These are phyloP conservation scores for Mortierella sp. DNA, from an alignment of 371 early-diverging fungal genomes.

Conservation along the genomic window DNA sequence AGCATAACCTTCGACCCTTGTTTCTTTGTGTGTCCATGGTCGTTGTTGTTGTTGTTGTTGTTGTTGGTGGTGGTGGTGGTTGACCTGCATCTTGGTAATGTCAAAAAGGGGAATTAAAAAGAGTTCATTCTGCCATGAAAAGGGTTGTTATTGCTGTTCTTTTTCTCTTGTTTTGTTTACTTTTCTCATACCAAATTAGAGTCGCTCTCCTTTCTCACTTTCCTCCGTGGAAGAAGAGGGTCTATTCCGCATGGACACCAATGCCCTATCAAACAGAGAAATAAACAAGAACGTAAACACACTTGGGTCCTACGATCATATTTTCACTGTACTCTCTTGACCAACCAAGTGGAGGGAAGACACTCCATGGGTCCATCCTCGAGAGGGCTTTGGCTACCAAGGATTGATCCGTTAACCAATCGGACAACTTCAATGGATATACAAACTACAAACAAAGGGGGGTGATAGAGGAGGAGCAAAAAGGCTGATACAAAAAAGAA, in stretches of 20 bases:
- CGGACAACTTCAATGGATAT: background rate
- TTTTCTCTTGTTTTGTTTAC: no score
- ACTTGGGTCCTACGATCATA: background rate
- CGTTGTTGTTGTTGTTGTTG: no score
- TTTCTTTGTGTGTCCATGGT: no score
- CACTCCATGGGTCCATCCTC: background rate
- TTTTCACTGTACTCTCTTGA: background rate
- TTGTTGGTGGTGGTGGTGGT: no score
- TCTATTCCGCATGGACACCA: slow-evolving; percentile 5
- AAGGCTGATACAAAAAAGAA: background rate
- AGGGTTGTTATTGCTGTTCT: no score
- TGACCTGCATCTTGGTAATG: no score
- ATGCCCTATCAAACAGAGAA: background rate
- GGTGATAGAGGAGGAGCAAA: background rate
- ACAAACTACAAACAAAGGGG: background rate
- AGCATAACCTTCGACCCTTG: no score
- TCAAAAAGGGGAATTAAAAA: no score
- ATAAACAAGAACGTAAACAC: background rate
- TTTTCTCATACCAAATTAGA: no score
- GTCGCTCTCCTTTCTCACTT: no score
- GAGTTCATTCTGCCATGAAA: no score
- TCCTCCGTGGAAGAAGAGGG: background rate
- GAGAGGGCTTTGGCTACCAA: background rate
- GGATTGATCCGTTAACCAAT: background rate
- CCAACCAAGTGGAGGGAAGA: background rate